phyloP scores from a whole-genome alignment of 2,329 filamentous ascomycete genomes.

The Trichoderma arundinaceum region DNA sequence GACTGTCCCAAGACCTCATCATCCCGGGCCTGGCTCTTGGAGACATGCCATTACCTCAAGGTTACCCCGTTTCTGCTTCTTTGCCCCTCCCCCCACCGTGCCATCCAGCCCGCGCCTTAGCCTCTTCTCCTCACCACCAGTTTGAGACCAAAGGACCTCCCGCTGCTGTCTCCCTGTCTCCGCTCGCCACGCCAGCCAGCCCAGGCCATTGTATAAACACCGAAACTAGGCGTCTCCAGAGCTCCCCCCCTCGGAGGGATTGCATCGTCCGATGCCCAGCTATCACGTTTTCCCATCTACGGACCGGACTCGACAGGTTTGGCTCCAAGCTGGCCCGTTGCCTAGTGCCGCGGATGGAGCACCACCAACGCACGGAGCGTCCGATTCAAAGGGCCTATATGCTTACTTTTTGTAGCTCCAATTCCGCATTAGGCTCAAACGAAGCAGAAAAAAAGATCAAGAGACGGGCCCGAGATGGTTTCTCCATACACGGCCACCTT shows the following conservation, averaged over 20 bases:
- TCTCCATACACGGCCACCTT: background rate
- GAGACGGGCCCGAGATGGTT: background rate
- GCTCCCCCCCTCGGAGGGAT: background rate
- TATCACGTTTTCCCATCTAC: constrained; percentile 1
- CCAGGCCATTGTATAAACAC: background rate
- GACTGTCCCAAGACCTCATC: too few species aligned
- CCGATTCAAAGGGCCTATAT: constrained; percentile 13
- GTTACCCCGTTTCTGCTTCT: background rate
- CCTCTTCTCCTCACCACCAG: background rate
- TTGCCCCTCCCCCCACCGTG: constrained; percentile 1
- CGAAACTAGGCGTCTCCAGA: constrained; percentile 10
- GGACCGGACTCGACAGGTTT: constrained; percentile 5
- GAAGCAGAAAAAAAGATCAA: background rate
- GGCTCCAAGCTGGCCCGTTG: background rate
- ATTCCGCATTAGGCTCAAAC: constrained; percentile 22
- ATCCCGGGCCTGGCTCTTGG: too few species aligned
- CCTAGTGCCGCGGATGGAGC: constrained; percentile 9
- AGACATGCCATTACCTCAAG: too few species aligned
- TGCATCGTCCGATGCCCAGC: background rate
- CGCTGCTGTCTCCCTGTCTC: background rate
- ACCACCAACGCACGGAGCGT: constrained; percentile 15
- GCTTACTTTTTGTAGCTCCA: constrained; percentile 22
- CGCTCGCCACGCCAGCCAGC: background rate
- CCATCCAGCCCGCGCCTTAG: background rate
- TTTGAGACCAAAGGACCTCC: background rate